Base-by-base conservation (phyloP, 2,329 filamentous ascomycete genomes). In the Gliomastix tumulicola region DNA sequence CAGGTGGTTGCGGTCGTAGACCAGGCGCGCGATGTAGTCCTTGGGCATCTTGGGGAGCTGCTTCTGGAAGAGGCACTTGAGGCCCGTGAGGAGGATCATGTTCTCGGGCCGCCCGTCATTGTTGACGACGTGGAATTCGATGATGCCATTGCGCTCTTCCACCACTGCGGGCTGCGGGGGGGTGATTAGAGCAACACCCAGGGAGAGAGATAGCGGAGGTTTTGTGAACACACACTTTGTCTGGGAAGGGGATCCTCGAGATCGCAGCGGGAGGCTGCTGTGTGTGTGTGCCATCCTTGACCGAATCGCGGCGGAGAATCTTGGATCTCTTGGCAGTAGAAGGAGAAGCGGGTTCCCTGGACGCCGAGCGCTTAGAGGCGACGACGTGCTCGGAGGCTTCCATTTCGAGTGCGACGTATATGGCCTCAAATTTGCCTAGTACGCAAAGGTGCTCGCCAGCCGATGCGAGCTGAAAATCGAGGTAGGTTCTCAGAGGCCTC, bases 11-110 rank as follows among this genome's bases (percentile, higher is more conserved):
- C 88, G 79, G 61, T 95, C 88, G 62, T 95, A 95, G 39, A 95
- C 88, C 3, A 95, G 75, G 21, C 88, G 82, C 4, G 88, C 88
- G 49, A 95, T 94, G 56, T 95, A 95, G 55, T 95, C 88, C 60
- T 94, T 94, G 13, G 88, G 88, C 88, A 95, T 95, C 60, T 95
- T 94, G 0, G 88, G 88, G 10, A 95, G 68, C 56, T 95, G 88
- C 51, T 94, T 94, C 59, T 95, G 88, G 53, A 95, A 95, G 44
- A 95, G 89, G 55, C 87, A 92, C 60, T 95, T 95, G 36, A 95
- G 67, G n/a, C 88, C 88, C 0, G 88, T 94, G 41, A 95, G 69
- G 49, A 95, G 88, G 52, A 94, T 89, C 42, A 86, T 79, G 57
- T 82, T 89, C 52, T 92, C 85, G 37, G 81, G 74, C 21, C 76